Evolutionary conservation across 345 rosid species (phyloP), one percentile per base, ranked within the genome.

Genomic region (Iberis pinnata): DNA sequence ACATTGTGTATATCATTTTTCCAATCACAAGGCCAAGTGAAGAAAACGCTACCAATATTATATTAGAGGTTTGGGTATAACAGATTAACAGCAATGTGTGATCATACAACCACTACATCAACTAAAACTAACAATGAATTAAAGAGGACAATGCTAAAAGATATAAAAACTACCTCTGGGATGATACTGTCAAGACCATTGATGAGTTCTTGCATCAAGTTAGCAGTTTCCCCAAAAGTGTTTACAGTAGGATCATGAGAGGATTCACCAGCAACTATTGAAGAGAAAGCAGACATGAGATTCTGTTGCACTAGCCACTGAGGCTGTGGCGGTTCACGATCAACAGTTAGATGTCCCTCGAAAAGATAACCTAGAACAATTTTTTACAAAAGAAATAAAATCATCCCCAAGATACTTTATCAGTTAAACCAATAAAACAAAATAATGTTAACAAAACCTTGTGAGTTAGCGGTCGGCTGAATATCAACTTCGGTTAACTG

Each of bases 341-440:
- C 98, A 67, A 92, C 95, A 0, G 93, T 92, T 17, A 92, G 69
- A 72, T 92, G 98, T 42, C 95, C 96, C 62, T 88, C 98, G 53
- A 92, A 88, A 53, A 85, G 81, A 71, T 88, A 88, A 19, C 96
- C 95, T 83, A 12, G n/a, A n/a, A n/a, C n/a, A n/a, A n/a, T n/a
- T n/a, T n/a, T n/a, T 57, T 10, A 57, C 4, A 56, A 8, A 47
- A 18, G 36, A 35, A 43, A 12, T 3, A 20, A 58, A 8, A 26
- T 20, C 25, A 48, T 2, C 6, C 18, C 41, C 32, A n/a, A 41
- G 9, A 49, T 8, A 11, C 13, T 18, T 49, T n/a, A 2, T 17
- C 3, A 60, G 22, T 9, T 12, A 9, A 46, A n/a, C n/a, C n/a
- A n/a, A n/a, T n/a, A n/a, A 60, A 25, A 17, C 29, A 29, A 7